A percentile compares a stretch with the other conserved stretches of the same genome.
phyloP scores from a whole-genome alignment of 2,329 filamentous ascomycete species.

The Bipolaris zeicola region DNA sequence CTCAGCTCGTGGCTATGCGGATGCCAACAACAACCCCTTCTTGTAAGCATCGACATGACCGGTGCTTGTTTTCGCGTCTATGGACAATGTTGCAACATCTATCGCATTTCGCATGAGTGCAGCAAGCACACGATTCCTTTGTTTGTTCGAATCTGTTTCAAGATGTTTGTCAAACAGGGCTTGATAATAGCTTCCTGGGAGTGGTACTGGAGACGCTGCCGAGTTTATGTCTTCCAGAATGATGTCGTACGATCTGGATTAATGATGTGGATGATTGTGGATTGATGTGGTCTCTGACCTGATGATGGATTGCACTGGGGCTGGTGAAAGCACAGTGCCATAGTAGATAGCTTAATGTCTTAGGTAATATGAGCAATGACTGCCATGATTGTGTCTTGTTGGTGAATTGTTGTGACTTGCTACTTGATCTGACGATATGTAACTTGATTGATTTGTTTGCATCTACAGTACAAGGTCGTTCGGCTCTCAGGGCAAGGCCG shows the following conservation, averaged over 20 bases:
- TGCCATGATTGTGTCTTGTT: not conserved
- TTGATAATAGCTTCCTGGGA: slow-evolving; percentile 16
- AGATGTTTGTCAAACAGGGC: slow-evolving; percentile 20
- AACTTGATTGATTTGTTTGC: too few species aligned
- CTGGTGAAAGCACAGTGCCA: slow-evolving; percentile 3
- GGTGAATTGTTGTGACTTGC: not conserved
- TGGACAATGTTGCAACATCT: slow-evolving; percentile 12
- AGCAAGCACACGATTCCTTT: slow-evolving; percentile 7
- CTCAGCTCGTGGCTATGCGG: slow-evolving; percentile 8
- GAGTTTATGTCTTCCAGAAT: slow-evolving; percentile 15
- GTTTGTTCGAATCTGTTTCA: slow-evolving; percentile 20
- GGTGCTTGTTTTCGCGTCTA: slow-evolving; percentile 3
- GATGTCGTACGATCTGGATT: slow-evolving; percentile 19
- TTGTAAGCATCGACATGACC: slow-evolving; percentile 13
- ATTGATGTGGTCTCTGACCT: slow-evolving; percentile 27
- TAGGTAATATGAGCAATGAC: not conserved
- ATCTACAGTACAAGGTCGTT: too few species aligned
- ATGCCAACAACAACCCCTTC: slow-evolving; percentile 16
- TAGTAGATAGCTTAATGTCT: slow-evolving; percentile 14
- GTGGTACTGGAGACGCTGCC: slow-evolving; percentile 11
- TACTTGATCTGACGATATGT: too few species aligned
- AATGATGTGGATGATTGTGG: slow-evolving; percentile 20
- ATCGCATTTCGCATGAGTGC: not conserved
- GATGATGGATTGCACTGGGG: slow-evolving; percentile 20
- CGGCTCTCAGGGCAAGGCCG: too few species aligned